Conservation (phyloP, 1,284 basidiomycete genomes). For the Malassezia restricta region DNA sequence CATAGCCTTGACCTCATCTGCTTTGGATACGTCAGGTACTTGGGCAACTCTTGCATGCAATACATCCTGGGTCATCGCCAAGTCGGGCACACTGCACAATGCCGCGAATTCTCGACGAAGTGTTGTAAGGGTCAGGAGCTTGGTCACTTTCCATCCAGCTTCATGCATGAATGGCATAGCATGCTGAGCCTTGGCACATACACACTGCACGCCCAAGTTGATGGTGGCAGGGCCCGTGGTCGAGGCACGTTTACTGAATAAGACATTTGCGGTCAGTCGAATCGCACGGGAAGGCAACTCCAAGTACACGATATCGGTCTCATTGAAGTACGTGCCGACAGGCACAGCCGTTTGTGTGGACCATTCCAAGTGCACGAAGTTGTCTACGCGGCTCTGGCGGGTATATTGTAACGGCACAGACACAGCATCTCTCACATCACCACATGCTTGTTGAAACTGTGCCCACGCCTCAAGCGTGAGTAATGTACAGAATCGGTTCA, state of each 20-base stretch:
- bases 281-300: neutral
- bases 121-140: slow-evolving; percentile 79
- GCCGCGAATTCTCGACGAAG: slow-evolving; percentile 84
- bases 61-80: slow-evolving; percentile 63
- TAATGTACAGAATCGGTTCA: slow-evolving; percentile 69
- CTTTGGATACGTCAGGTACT: slow-evolving; percentile 50
- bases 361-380: slow-evolving; percentile 56
- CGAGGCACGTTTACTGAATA: neutral
- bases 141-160: slow-evolving; percentile 61
- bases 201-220: neutral
- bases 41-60: slow-evolving; percentile 56
- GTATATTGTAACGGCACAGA: neutral
- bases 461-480: slow-evolving; percentile 84
- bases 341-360: neutral
- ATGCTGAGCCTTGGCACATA: slow-evolving; percentile 13
- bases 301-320: slow-evolving; percentile 10
- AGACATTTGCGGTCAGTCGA: neutral
- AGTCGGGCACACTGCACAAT: slow-evolving; percentile 67
- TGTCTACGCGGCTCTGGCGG: slow-evolving; percentile 11
- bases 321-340: neutral
- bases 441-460: slow-evolving; percentile 62
- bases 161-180: neutral
- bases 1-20: slow-evolving; percentile 56
- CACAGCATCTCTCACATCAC: slow-evolving; percentile 49
- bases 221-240: neutral